Conservation (phyloP, 176 grass and related monocot genomes). For the Elaeis guineensis region DNA sequence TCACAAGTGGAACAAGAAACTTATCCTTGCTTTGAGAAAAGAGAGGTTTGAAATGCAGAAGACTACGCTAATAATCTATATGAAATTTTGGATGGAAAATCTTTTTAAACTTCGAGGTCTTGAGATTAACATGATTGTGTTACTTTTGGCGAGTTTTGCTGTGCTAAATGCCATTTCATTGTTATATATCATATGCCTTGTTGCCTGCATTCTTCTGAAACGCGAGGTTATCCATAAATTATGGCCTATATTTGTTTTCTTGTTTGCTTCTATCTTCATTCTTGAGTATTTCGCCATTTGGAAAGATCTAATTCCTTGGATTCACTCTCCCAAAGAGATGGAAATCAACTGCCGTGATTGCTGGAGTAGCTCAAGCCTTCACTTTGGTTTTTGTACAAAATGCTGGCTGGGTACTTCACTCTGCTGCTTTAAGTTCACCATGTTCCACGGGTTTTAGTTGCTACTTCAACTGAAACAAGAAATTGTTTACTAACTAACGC, state of each 20-base stretch:
- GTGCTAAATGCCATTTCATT: constrained; percentile 79
- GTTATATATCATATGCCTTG: constrained; percentile 82
- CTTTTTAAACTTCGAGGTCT: constrained; percentile 87
- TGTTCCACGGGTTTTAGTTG: background rate
- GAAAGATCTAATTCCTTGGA: constrained; percentile 57
- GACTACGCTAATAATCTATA: constrained; percentile 71
- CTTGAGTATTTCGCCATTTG: constrained; percentile 87
- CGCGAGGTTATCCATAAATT: constrained; percentile 76
- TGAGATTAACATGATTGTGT: constrained; percentile 89
- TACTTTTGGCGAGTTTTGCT: constrained; percentile 92
- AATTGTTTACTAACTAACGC: too few species aligned
- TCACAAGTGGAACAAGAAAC: constrained; percentile 89
- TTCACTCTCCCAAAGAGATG: constrained; percentile 28
- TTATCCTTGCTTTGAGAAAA: constrained; percentile 58
- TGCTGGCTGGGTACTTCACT: constrained; percentile 79
- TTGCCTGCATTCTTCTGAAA: constrained; percentile 77
- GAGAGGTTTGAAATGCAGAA: constrained; percentile 90
- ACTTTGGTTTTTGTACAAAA: constrained; percentile 69
- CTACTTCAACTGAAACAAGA: background rate
- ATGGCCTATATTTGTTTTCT: constrained; percentile 84
- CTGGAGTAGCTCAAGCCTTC: constrained; percentile 66
- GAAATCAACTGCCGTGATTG: constrained; percentile 73
- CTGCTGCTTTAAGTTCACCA: background rate
- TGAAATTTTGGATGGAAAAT: constrained; percentile 96
- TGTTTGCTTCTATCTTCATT: constrained; percentile 74